Percentiles rank a stretch among this genome's conserved stretches.
These are phyloP conservation scores for Stygiomarasmius scandens DNA, from an alignment of 1,284 basidiomycete species.

Conservation along the genomic window DNA sequence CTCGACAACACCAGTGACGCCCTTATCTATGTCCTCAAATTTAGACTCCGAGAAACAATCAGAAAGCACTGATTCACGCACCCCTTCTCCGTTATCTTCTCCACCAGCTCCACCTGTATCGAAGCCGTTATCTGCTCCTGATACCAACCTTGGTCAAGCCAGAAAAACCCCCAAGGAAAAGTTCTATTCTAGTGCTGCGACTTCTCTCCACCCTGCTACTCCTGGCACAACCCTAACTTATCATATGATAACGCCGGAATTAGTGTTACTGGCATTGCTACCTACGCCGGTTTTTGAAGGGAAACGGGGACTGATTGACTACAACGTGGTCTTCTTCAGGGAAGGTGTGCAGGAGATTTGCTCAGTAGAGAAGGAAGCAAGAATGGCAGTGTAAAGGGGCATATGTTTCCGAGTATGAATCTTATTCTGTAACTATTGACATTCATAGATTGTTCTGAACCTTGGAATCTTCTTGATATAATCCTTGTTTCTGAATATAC, in stretches of 20 bases:
- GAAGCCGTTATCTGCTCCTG: too few relatives aligned
- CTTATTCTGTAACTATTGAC: too few relatives aligned
- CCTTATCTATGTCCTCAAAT: neutral
- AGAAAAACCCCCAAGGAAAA: conserved; percentile 24
- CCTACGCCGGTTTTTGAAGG: conserved; percentile 80
- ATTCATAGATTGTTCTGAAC: neutral
- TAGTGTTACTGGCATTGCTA: conserved; percentile 83
- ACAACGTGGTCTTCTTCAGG: conserved; percentile 89
- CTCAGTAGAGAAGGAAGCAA: conserved; percentile 65
- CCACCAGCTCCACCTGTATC: neutral
- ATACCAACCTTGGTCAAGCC: neutral
- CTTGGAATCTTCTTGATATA: conserved; percentile 43
- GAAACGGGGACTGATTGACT: conserved; percentile 84
- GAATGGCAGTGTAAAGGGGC: conserved; percentile 25
- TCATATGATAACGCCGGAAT: conserved; percentile 80
- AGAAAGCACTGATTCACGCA: neutral
- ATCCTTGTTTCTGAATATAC: conserved; percentile 50
- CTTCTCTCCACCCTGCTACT: conserved; percentile 61
- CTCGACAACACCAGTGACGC: neutral
- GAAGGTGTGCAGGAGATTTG: conserved; percentile 80
- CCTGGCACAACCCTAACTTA: conserved; percentile 80
- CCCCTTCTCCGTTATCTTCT: neutral
- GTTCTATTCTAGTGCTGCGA: conserved; percentile 58
- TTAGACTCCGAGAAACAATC: neutral
- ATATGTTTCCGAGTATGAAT: too few relatives aligned